Percentiles rank a stretch among this genome's conserved stretches.
Conservation (phyloP, 2,329 filamentous ascomycete genomes). For the Fusarium sterilihyphosum region DNA sequence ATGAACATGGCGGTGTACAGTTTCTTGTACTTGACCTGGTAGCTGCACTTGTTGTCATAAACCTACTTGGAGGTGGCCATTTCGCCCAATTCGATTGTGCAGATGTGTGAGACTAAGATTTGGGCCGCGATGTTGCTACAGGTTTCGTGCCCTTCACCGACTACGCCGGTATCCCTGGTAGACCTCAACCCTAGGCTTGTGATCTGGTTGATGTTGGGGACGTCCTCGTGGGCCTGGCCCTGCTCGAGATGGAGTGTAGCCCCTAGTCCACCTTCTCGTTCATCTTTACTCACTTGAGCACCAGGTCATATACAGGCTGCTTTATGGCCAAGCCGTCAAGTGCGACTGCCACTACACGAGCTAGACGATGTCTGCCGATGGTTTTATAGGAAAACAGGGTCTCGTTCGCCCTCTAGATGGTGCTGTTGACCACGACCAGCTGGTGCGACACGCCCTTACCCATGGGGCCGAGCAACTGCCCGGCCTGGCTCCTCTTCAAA, state of each 20-base stretch:
- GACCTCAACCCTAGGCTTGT: neutral
- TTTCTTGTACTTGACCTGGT: neutral
- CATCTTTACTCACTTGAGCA: neutral
- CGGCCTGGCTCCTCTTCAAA: neutral
- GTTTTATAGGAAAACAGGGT: neutral
- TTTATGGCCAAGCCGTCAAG: neutral
- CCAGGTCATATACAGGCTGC: neutral
- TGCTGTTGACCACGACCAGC: neutral
- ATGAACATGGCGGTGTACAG: neutral
- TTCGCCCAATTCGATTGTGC: neutral
- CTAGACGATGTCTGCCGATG: neutral
- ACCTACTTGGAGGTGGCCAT: neutral
- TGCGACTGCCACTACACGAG: fast-evolving
- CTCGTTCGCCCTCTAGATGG: neutral
- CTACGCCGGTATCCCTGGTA: too few relatives aligned
- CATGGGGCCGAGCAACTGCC: neutral
- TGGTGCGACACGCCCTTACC: neutral
- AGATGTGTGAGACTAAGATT: neutral
- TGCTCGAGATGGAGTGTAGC: too few relatives aligned
- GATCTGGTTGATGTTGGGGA: fast-evolving
- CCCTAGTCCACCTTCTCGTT: neutral
- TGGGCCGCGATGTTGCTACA: too few relatives aligned
- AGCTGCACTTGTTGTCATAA: neutral
- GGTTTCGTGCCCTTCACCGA: too few relatives aligned
- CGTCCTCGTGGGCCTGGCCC: too few relatives aligned